phyloP scores from a whole-genome alignment of 2,329 filamentous ascomycete species.

The Aureobasidium pullulans region DNA sequence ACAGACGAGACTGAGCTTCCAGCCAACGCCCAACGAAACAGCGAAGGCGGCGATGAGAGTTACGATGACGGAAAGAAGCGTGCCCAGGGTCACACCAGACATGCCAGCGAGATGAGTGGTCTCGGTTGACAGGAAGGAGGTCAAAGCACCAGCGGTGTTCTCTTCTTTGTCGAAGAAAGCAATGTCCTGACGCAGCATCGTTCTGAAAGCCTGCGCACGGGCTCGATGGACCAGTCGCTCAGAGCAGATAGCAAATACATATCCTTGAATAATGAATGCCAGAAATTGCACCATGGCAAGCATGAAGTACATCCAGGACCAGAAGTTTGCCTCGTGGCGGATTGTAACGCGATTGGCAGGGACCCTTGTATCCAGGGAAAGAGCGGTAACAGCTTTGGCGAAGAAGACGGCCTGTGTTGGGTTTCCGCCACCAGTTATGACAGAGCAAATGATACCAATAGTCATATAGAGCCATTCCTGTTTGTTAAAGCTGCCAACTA shows the following conservation, averaged over 20 bases:
- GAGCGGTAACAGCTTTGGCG: constrained; percentile 72
- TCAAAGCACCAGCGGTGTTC: constrained; percentile 82
- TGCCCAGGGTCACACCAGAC: constrained; percentile 79
- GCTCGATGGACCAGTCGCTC: constrained; percentile 78
- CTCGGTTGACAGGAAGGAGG: constrained; percentile 80
- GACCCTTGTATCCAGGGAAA: constrained; percentile 49
- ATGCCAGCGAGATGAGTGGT: constrained; percentile 84
- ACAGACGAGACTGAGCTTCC: constrained; percentile 82
- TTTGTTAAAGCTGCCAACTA: constrained; percentile 74
- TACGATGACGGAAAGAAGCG: constrained; percentile 70
- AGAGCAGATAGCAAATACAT: constrained; percentile 77
- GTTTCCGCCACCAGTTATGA: constrained; percentile 72
- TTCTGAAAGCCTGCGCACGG: constrained; percentile 72
- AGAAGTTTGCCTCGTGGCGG: constrained; percentile 73
- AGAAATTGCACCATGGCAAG: constrained; percentile 67
- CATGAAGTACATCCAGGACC: constrained; percentile 83
- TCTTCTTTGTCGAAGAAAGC: constrained; percentile 84
- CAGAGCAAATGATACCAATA: constrained; percentile 63
- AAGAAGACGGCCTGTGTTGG: constrained; percentile 75
- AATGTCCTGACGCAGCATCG: constrained; percentile 88
- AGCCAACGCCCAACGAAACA: constrained; percentile 67
- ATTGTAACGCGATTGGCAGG: constrained; percentile 34
- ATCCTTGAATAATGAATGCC: constrained; percentile 59
- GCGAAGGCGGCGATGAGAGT: constrained; percentile 69
- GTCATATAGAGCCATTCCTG: constrained; percentile 66